Conservation (phyloP, 108 stramenopile genomes). For the Cyclostephanos invisitatus region DNA sequence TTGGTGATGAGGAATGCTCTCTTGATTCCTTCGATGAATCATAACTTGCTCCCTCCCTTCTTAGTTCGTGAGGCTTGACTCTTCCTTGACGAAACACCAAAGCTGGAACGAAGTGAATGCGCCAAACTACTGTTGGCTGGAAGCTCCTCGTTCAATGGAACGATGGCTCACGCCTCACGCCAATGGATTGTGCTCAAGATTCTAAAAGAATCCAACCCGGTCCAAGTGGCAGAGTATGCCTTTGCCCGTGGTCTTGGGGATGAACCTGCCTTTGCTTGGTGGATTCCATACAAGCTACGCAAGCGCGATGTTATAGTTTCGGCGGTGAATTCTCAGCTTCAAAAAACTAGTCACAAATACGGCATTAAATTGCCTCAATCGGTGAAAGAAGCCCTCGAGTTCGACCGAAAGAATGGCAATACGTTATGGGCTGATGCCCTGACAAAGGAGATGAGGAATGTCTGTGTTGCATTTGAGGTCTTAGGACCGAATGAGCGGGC, state of each 20-base stretch:
- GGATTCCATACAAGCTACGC: not conserved
- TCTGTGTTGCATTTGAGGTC: not conserved
- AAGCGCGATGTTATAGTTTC: not conserved
- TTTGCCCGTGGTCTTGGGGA: slow-evolving; percentile 8
- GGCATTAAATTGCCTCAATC: not conserved
- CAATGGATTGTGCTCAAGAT: too few relatives aligned
- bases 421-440: not conserved
- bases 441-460: not conserved
- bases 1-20: slow-evolving; percentile 38
- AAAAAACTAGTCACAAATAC: slow-evolving; percentile 20
- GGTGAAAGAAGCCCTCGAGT: not conserved
- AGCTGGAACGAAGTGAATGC: not conserved
- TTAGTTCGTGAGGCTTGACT: too few relatives aligned
- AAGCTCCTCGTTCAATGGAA: too few relatives aligned
- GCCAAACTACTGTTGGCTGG: too few relatives aligned
- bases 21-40: slow-evolving; percentile 37
- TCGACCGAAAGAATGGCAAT: slow-evolving; percentile 1
- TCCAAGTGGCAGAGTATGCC: not conserved
- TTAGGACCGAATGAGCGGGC: not conserved
- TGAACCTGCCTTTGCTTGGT: slow-evolving; percentile 10
- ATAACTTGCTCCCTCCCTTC: slow-evolving; percentile 42
- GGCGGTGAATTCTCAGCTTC: too few relatives aligned
- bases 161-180: too few relatives aligned
- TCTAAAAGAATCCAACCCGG: not conserved
- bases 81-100: too few relatives aligned